Base-by-base conservation (phyloP, 139 green algal genomes). In the Asterochloris sp. region DNA sequence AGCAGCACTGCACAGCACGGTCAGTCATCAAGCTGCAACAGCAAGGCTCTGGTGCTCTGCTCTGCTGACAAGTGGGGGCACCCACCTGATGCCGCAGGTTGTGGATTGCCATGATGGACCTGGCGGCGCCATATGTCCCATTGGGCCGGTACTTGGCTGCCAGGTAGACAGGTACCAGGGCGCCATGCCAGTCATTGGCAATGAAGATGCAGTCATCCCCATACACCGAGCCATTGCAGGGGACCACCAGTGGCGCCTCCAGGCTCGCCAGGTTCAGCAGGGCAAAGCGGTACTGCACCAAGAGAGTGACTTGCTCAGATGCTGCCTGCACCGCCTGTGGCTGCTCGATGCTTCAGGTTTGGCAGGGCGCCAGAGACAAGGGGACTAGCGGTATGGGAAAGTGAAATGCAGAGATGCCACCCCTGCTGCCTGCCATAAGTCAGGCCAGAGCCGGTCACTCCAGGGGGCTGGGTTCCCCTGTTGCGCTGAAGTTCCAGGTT, bases 61-160 rank as follows among this genome's bases (percentile, higher is more conserved):
- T 54, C 6, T 2, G 38, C 38, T 54, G 2, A 6, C 38, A 54
- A 54, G 38, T 54, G 38, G 38, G 71, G n/a, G 13, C n/a, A 66
- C 64, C 68, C 76, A 95, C 93, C 92, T 97, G 94, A 83, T 95
- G 90, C 15, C 87, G 75, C 38, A 98, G 88, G 84, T 98, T 98
- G 88, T 98, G 95, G 69, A 98, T 96, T 26, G 92, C 92, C 73
- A 97, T 82, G 62, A 98, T 82, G 38, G 76, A 89, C 80, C 93
- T 91, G 0, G 94, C 89, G 28, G 87, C 85, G 19, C 66, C 82
- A 86, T 96, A 98, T 23, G 96, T 91, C 0, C 90, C 92, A 67
- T 95, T 79, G 6, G 89, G 88, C 16, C 95, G 87, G 88, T 96
- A 98, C 86, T 97, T 97, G 68, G 90, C 89, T 12, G 92, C 92